Base-by-base conservation (phyloP, 345 rosid genomes). In the Ceriops tagal region DNA sequence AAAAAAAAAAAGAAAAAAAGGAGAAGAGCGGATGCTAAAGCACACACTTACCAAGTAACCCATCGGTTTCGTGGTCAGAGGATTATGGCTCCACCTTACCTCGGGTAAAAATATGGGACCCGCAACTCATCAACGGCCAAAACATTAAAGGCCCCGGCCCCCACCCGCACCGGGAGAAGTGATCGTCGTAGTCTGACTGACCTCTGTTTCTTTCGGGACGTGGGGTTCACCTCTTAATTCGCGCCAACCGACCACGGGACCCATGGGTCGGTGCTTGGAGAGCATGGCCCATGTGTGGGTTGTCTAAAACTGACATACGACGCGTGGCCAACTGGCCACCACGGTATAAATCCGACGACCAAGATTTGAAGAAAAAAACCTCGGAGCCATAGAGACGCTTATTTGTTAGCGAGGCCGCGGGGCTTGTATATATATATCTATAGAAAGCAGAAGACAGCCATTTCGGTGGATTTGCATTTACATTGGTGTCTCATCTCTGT, bases 251-350 rank as follows among this genome's bases (percentile, higher is more conserved):
- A 2, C 2, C 53, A 4, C 10, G 1, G 55, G 62, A 13, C 71
- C 64, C n/a, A 28, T 46, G 16, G n/a, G 68, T 27, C 68, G 43
- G 68, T 49, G 68, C 58, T 27, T 8, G 68, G 35, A 64, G 28
- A 28, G 56, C 34, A 5, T 46, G 35, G 67, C 28, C 22, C 20
- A 18, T 1, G 10, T 53, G 27, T 47, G 20, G 1, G 49, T 22
- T 64, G 52, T 46, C 49, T 31, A 19, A n/a, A 34, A 16, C 49
- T 0, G 15, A 43, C 3, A 11, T 39, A 24, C 24, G 32, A 30
- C 31, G 47, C 59, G 65, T 59, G 46, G 65, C 65, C 6, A 27
- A 6, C 11, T 16, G n/a, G 2, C 15, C 16, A 1, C 37, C 21
- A 13, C 1, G 7, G 3, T 9, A 5, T 28, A 8, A 3, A 60